phyloP scores from a whole-genome alignment of 139 green algal genomes.

The Klebsormidium nitens region DNA sequence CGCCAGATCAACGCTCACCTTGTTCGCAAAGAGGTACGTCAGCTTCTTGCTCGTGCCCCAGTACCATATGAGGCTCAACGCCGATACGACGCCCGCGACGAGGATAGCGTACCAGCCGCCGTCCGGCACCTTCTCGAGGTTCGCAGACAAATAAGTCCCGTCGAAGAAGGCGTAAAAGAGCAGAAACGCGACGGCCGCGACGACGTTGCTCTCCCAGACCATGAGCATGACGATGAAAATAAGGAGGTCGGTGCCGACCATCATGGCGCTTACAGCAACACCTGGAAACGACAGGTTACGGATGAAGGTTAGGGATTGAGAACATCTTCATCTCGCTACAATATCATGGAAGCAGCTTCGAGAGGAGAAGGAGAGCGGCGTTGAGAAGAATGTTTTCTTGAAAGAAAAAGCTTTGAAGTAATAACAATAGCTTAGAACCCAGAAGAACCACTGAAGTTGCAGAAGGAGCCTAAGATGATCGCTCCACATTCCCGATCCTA shows the following conservation, averaged over 20 bases:
- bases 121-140: conserved; percentile 46
- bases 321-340: conserved; percentile 17
- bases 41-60: no score
- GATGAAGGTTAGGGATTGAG: neutral
- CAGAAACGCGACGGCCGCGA: conserved; percentile 2
- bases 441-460: no score
- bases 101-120: no score
- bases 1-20: no score
- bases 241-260: conserved; percentile 7
- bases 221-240: conserved; percentile 15
- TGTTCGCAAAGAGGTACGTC: no score
- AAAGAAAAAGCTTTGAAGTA: conserved; percentile 9
- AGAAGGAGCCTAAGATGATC: no score
- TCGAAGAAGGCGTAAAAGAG: conserved; percentile 43
- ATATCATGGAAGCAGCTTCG: no score
- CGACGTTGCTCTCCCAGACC: neutral
- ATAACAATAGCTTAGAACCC: no score
- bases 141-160: conserved; percentile 34
- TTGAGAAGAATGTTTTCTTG: conserved; percentile 1
- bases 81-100: no score
- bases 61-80: no score
- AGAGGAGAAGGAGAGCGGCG: neutral
- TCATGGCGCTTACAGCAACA: conserved; percentile 8
- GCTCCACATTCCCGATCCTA: no score
- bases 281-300: conserved; percentile 3